Percentiles rank a stretch among this genome's conserved stretches.
These are phyloP conservation scores for Musa itinerans DNA, from an alignment of 176 grass and related monocot species.

Conservation along the genomic window DNA sequence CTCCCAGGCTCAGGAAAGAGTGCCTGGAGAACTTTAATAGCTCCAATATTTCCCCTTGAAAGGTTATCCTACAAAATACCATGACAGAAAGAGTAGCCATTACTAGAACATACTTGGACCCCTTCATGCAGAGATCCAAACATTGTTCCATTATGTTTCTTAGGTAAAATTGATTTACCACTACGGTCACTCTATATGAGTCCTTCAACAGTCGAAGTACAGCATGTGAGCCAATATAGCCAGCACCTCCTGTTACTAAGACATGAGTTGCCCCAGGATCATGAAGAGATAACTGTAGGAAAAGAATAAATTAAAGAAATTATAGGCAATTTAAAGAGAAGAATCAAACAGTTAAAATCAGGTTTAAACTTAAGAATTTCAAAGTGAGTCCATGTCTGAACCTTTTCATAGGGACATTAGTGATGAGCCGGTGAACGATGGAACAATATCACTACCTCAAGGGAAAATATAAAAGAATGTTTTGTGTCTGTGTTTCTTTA, in stretches of 20 bases:
- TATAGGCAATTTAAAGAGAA: neutral
- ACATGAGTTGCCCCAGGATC: constrained; percentile 81
- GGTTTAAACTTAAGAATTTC: neutral
- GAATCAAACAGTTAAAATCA: neutral
- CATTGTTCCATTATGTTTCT: neutral
- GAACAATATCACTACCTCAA: neutral
- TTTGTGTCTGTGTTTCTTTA: neutral
- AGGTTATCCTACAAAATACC: constrained; percentile 69
- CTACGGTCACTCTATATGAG: constrained; percentile 87
- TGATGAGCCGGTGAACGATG: neutral
- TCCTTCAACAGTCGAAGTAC: constrained; percentile 84
- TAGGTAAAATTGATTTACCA: constrained; percentile 45
- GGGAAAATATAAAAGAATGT: neutral
- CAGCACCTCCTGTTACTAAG: constrained; percentile 86
- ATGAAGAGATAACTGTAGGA: constrained; percentile 72
- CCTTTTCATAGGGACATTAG: neutral
- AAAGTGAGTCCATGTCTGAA: neutral
- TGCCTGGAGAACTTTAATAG: constrained; percentile 59
- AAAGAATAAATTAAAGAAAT: constrained; percentile 16
- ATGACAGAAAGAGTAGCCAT: neutral
- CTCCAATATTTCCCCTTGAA: constrained; percentile 93
- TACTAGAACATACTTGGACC: neutral
- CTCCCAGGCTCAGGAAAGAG: constrained; percentile 73
- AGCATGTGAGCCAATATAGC: constrained; percentile 85
- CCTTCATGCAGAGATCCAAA: neutral